Base-by-base conservation (phyloP, 2,329 filamentous ascomycete species). In the Aureobasidium pullulans region DNA sequence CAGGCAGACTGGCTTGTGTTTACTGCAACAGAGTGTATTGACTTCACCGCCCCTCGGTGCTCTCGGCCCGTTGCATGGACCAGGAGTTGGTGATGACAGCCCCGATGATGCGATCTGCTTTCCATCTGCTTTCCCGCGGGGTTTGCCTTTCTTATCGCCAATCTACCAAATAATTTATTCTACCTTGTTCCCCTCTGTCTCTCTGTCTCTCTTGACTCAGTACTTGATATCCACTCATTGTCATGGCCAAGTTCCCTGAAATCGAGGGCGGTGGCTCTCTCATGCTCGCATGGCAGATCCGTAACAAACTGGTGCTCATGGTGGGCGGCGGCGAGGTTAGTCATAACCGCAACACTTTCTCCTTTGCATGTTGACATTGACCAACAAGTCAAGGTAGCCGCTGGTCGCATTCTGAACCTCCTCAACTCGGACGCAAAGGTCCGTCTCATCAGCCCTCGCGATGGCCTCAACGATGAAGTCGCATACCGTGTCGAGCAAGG, bases 281-380 rank as follows among this genome's bases (percentile, higher is more conserved):
- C 65, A 94, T 99, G 64, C 79, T 99, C 56, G 94, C 94, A 70
- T 99, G 93, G 92, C 94, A 97, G 77, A 86, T 96, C 68, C 88
- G 85, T 70, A 86, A 87, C 73, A 96, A 95, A 75, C 84, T 85
- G 64, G 87, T 97, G 15, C 77, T 99, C n/a, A 89, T 99, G 4
- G 84, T 99, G 7, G 94, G 94, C 64, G 94, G 94, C 67, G 94
- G 94, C 73, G 93, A 97, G 81, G 93, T 96, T 77, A 66, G 83
- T 72, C 15, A 6, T 36, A 40, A 32, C 57, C 19, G 16, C 39
- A 50, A 36, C 44, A 56, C 52, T 63, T 57, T 53, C 37, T 49
- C 47, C 59, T 42, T 56, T 60, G 36, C 53, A 53, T 64, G 57
- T 67, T 68, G 70, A 70, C 67, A 47, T 72, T 73, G 67, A 73